A percentile compares a stretch with the other conserved stretches of the same genome.
These are phyloP conservation scores for Clarireedia monteithiana DNA, from an alignment of 2,329 filamentous ascomycete genomes.

Conservation along the genomic window DNA sequence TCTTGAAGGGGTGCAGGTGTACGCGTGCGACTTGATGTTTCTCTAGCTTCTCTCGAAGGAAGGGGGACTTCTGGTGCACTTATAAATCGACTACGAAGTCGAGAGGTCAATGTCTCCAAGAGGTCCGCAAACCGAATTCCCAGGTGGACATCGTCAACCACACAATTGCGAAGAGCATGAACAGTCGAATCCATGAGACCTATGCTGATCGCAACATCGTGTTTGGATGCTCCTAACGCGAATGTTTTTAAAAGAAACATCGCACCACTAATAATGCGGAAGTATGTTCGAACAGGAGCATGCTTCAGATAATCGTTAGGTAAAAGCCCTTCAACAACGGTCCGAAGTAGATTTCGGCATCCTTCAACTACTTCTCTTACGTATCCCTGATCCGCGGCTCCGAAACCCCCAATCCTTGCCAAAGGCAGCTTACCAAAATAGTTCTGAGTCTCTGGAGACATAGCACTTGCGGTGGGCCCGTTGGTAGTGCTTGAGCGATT, in stretches of 20 bases:
- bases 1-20: conserved; percentile 27
- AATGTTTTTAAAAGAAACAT: conserved; percentile 84
- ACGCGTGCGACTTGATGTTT: conserved; percentile 11
- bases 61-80: conserved; percentile 46
- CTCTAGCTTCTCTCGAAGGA: conserved; percentile 19
- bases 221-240: conserved; percentile 69
- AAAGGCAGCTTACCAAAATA: conserved; percentile 58
- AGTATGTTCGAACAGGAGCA: conserved; percentile 76
- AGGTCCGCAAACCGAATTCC: conserved; percentile 79
- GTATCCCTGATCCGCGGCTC: conserved; percentile 61
- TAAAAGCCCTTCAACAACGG: conserved; percentile 68
- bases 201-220: conserved; percentile 69
- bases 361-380: conserved; percentile 71
- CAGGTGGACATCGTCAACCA: conserved; percentile 79
- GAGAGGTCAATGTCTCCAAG: conserved; percentile 68
- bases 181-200: conserved; percentile 69
- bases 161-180: conserved; percentile 64
- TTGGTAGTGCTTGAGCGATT: conserved; percentile 30
- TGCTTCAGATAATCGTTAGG: conserved; percentile 73
- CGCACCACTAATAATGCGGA: conserved; percentile 76
- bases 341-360: conserved; percentile 66
- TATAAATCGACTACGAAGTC: conserved; percentile 67
- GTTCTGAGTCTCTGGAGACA: conserved; percentile 57
- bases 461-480: conserved; percentile 31
- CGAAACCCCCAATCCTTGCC: conserved; percentile 55